Percentiles rank a stretch among this genome's conserved stretches.
Evolutionary conservation across 768 basidiomycete species (phyloP).

Genomic region (Collybia sp.): DNA sequence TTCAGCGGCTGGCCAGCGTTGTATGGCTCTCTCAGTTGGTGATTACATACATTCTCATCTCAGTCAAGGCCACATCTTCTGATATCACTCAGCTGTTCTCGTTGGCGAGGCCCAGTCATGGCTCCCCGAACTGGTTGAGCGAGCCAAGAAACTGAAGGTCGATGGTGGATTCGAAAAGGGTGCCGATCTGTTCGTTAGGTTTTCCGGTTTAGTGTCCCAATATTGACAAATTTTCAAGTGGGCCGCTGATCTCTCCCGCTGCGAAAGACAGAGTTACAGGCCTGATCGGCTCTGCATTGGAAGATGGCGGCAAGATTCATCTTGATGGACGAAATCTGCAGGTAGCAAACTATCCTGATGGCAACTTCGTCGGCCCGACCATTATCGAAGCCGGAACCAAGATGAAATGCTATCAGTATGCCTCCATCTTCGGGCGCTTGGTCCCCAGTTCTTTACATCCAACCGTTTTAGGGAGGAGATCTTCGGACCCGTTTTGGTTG

Average conservation of each 20-base stretch:
- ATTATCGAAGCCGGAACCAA: slow-evolving; percentile 76
- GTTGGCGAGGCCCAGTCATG: slow-evolving; percentile 78
- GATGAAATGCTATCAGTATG: slow-evolving; percentile 87
- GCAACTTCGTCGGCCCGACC: slow-evolving; percentile 95
- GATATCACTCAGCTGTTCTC: slow-evolving; percentile 50
- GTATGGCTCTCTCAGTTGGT: slow-evolving; percentile 96
- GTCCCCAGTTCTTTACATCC: slow-evolving; percentile 3
- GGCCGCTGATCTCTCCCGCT: slow-evolving; percentile 77
- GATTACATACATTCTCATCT: slow-evolving; percentile 19
- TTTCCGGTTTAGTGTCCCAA: not conserved
- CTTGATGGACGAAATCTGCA: slow-evolving; percentile 77
- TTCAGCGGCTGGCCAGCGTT: slow-evolving; percentile 90
- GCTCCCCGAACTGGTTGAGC: slow-evolving; percentile 83
- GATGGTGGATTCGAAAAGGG: slow-evolving; percentile 87
- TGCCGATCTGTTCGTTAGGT: slow-evolving; percentile 62
- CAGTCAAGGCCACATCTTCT: not conserved
- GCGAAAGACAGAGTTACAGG: slow-evolving; percentile 75
- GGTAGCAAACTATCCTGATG: slow-evolving; percentile 74
- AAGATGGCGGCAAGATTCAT: slow-evolving; percentile 81
- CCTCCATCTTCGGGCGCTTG: slow-evolving; percentile 5
- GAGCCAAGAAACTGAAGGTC: slow-evolving; percentile 75
- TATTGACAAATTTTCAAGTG: slow-evolving; percentile 32
- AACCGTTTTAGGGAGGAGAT: slow-evolving; percentile 71
- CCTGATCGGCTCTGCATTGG: slow-evolving; percentile 68
- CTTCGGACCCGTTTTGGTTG: slow-evolving; percentile 85